These are phyloP conservation scores for Amyloporia xantha DNA, from an alignment of 768 basidiomycete genomes.

Conservation along the genomic window DNA sequence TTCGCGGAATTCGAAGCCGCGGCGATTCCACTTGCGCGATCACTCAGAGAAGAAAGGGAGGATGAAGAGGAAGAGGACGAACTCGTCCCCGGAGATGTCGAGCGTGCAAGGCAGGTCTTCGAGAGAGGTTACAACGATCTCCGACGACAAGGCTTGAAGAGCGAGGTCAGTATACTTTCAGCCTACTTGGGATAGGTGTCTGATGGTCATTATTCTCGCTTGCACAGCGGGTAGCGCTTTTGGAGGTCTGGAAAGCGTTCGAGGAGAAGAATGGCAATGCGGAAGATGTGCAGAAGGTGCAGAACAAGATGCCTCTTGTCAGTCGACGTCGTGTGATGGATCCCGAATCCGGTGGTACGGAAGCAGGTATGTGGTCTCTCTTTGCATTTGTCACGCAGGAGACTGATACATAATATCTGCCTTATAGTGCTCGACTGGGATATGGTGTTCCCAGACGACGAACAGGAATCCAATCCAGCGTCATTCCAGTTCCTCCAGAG, in stretches of 20 bases:
- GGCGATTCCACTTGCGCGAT: slow-evolving; percentile 57
- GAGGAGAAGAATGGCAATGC: slow-evolving; percentile 75
- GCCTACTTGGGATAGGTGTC: not conserved
- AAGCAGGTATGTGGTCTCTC: slow-evolving; percentile 37
- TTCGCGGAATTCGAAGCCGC: slow-evolving; percentile 91
- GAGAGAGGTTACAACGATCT: slow-evolving; percentile 85
- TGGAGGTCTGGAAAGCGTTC: slow-evolving; percentile 94
- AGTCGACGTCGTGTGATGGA: slow-evolving; percentile 67
- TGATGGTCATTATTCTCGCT: not conserved
- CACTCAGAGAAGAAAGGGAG: slow-evolving; percentile 64
- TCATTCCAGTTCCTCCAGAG: slow-evolving; percentile 95
- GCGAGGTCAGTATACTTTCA: slow-evolving; percentile 59
- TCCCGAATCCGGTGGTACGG: slow-evolving; percentile 72
- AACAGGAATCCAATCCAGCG: slow-evolving; percentile 86
- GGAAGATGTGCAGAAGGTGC: slow-evolving; percentile 73
- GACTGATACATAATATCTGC: not conserved
- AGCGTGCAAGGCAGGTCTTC: slow-evolving; percentile 71
- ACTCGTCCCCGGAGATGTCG: slow-evolving; percentile 65
- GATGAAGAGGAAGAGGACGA: slow-evolving; percentile 50
- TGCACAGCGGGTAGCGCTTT: slow-evolving; percentile 75
- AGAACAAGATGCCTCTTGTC: slow-evolving; percentile 90
- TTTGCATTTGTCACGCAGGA: not conserved
- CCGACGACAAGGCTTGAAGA: slow-evolving; percentile 74
- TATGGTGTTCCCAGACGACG: slow-evolving; percentile 94
- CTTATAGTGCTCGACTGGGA: slow-evolving; percentile 67